Evolutionary conservation across 352 stramenopile species (phyloP).

Genomic region (Pythium diclinum): DNA sequence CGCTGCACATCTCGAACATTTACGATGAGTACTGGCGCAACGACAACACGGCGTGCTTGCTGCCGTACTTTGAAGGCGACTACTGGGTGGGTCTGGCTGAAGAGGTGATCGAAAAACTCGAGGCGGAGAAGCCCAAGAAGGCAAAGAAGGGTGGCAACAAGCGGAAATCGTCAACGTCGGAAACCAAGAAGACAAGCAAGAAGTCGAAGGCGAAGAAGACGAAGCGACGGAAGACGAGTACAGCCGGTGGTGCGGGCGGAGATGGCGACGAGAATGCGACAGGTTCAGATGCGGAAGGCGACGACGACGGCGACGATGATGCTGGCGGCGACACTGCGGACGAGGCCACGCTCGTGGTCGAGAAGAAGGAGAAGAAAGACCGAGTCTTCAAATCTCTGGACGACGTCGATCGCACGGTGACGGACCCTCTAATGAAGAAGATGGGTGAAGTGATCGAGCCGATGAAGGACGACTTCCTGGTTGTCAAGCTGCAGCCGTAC

Average conservation of each 20-base stretch:
- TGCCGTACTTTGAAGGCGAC: conserved; percentile 87
- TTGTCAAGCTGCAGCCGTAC: conserved; percentile 84
- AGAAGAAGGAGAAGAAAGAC: conserved; percentile 27
- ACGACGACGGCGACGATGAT: conserved; percentile 39
- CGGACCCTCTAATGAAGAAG: conserved; percentile 82
- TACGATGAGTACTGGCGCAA: conserved; percentile 95
- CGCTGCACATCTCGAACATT: conserved; percentile 94
- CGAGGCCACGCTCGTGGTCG: conserved; percentile 5
- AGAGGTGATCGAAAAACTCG: conserved; percentile 89
- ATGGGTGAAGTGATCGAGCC: conserved; percentile 85
- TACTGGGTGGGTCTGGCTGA: conserved; percentile 86
- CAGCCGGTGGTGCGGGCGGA: conserved; percentile 5
- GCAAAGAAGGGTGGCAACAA: conserved; percentile 52
- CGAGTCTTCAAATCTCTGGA: conserved; percentile 47
- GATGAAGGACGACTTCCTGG: conserved; percentile 90
- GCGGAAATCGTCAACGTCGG: conserved; percentile 42
- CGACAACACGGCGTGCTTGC: conserved; percentile 74
- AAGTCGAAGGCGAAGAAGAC: conserved; percentile 81
- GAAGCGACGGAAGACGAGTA: conserved; percentile 43
- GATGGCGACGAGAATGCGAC: conserved; percentile 27
- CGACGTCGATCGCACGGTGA: conserved; percentile 57
- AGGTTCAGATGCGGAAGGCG: conserved; percentile 39
- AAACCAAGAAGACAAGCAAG: conserved; percentile 66
- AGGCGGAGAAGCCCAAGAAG: conserved; percentile 82
- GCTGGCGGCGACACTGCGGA: conserved; percentile 19